A percentile compares a stretch with the other conserved stretches of the same genome.
These are phyloP conservation scores for Cubamyces lactineus DNA, from an alignment of 768 basidiomycete species.

Conservation along the genomic window DNA sequence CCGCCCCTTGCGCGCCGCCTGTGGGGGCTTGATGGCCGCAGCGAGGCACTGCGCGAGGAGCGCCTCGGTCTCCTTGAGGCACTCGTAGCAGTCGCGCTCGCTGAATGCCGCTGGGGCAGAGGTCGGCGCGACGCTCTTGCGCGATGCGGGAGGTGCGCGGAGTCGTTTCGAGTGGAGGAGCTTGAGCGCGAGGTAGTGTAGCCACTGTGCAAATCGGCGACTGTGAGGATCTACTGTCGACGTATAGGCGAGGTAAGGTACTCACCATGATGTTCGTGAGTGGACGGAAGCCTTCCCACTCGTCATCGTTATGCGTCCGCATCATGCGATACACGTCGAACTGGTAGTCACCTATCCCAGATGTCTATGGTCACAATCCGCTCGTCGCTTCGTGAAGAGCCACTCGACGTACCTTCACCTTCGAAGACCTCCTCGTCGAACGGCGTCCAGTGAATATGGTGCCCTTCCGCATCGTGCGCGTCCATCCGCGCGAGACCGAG, in stretches of 20 bases:
- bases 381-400: no score
- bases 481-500: slow-evolving; percentile 90
- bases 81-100: slow-evolving; percentile 72
- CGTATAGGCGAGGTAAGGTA: neutral
- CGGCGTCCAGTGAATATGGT: slow-evolving; percentile 68
- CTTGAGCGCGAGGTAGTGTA: slow-evolving; percentile 81
- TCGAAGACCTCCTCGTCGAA: slow-evolving; percentile 91
- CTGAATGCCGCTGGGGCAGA: slow-evolving; percentile 47
- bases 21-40: slow-evolving; percentile 35
- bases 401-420: slow-evolving; percentile 67
- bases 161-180: slow-evolving; percentile 72
- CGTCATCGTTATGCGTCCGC: slow-evolving; percentile 56
- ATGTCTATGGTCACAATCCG: no score
- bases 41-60: slow-evolving; percentile 55
- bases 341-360: slow-evolving; percentile 76
- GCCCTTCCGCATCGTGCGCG: slow-evolving; percentile 50
- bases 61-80: slow-evolving; percentile 66
- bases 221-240: neutral
- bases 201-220: slow-evolving; percentile 63
- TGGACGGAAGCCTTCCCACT: slow-evolving; percentile 81
- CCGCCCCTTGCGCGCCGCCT: slow-evolving; percentile 40
- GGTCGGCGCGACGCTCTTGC: slow-evolving; percentile 40
- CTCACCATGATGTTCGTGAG: slow-evolving; percentile 90
- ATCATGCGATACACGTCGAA: slow-evolving; percentile 95
- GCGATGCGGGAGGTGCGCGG: slow-evolving; percentile 50